Conservation (phyloP, 352 stramenopile genomes). For the Aphanomyces stellatus region DNA sequence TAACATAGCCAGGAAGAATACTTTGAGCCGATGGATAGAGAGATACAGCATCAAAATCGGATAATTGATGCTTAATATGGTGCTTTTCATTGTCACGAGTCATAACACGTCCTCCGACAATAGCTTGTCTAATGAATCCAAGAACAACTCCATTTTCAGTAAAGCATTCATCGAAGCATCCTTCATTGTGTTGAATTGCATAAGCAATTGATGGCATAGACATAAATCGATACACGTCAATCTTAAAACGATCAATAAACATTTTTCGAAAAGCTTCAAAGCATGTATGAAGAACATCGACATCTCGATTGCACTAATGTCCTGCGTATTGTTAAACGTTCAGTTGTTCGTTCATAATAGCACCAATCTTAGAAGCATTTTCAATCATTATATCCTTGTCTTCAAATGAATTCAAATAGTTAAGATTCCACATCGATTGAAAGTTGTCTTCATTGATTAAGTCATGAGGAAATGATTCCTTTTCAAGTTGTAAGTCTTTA, state of each 20-base stretch:
- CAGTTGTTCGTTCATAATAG: constrained; percentile 7
- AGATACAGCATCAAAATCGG: constrained; percentile 17
- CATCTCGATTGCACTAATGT: constrained; percentile 22
- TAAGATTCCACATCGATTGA: constrained; percentile 4
- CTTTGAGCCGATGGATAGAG: constrained; percentile 12
- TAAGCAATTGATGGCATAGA: constrained; percentile 14
- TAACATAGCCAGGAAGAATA: constrained; percentile 10
- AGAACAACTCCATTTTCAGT: constrained; percentile 11
- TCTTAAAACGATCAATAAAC: constrained; percentile 9
- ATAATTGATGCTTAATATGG: constrained; percentile 15
- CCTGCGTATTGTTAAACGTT: constrained; percentile 17
- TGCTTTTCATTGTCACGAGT: constrained; percentile 20
- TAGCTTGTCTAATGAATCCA: constrained; percentile 18
- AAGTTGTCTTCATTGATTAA: constrained; percentile 19
- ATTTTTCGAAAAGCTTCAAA: constrained; percentile 18
- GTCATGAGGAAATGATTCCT: constrained; percentile 22
- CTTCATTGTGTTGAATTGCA: constrained; percentile 18
- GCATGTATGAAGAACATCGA: constrained; percentile 17
- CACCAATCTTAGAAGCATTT: constrained; percentile 20
- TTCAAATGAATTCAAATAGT: constrained; percentile 15
- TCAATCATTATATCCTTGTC: constrained; percentile 13
- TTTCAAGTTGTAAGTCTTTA: constrained; percentile 10
- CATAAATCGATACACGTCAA: constrained; percentile 21
- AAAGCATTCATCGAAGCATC: constrained; percentile 20
- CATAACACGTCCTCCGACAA: constrained; percentile 20